Evolutionary conservation across 495 filamentous ascomycete genomes (phyloP), one percentile per base, ranked within the genome.

Genomic region (Bacidia rubella): DNA sequence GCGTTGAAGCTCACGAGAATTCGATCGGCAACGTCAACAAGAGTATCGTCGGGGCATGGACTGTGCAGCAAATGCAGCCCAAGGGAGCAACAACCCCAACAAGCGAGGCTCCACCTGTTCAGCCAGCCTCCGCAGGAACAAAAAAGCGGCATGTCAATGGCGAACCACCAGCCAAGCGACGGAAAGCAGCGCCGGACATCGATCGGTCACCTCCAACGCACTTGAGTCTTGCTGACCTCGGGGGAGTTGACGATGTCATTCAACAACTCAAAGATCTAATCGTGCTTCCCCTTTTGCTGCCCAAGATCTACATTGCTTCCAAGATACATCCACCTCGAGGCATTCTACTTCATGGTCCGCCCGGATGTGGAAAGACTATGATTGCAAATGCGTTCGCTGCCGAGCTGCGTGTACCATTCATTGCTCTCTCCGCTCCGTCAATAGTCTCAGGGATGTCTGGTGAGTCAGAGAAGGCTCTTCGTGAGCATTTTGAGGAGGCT

Each of bases 361-460:
- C 92, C 2, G 90, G 90, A 19, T 96, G 92, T 62, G 90, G 90
- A 53, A 97, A 97, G 67, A 97, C 90, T 0, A 84, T 90, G 72
- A 82, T 97, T 47, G 88, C 87, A 1, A 86, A 90, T 61, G 90
- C 90, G 1, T 86, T 90, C 63, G 92, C 90, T 3, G 85, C 87
- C 15, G 82, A 85, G 53, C 71, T 95, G 22, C 87, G 85, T 2
- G 78, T 92, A 11, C 82, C 90, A 0, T 96, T 90, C 64, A 83
- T 97, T 49, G 79, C 88, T 2, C 81, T 97, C 12, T 87, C 87
- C 2, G 92, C 87, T 0, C 89, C 92, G 11, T 90, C 87, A 0
- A 75, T 96, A 17, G 82, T 97, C 0, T 87, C 86, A 17, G 90
- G 92, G 1, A 95, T 95, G 83, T 95, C 89, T 15, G 90, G 90